Conservation (phyloP, 2,329 filamentous ascomycete species). For the Fusarium kyushuense region DNA sequence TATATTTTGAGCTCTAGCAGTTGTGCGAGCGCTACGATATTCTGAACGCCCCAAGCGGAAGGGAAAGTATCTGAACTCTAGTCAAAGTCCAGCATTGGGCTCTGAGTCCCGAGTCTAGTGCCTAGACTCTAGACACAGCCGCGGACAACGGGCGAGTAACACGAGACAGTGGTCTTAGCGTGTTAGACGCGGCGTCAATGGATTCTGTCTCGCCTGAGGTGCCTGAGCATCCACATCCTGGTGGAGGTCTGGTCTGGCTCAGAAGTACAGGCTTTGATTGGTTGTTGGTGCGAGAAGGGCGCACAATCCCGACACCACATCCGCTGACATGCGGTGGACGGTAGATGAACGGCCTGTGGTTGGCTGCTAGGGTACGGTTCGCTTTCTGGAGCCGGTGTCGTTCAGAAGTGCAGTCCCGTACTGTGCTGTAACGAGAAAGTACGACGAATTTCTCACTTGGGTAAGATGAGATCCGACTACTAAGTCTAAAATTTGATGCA, state of each 20-base stretch:
- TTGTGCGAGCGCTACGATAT: conserved; percentile 5
- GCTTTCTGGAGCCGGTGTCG: conserved; percentile 23
- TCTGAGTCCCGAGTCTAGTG: conserved; percentile 21
- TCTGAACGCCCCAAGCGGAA: conserved; percentile 24
- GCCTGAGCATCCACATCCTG: conserved; percentile 31
- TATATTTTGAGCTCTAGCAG: background rate
- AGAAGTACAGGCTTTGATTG: conserved; percentile 33
- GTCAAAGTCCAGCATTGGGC: conserved; percentile 8
- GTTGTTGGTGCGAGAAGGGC: conserved; percentile 34
- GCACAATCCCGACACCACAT: conserved; percentile 45
- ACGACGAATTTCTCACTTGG: background rate
- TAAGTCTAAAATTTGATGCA: background rate
- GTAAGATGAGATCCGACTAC: too few relatives aligned
- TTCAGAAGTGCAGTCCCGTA: background rate
- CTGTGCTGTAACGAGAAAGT: too few relatives aligned
- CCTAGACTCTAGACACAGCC: conserved; percentile 43
- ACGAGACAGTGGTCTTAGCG: conserved; percentile 49
- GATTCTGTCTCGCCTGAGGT: conserved; percentile 45
- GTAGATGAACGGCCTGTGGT: conserved; percentile 29
- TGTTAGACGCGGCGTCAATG: conserved; percentile 52
- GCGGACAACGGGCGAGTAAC: conserved; percentile 47
- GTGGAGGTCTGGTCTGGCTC: conserved; percentile 12
- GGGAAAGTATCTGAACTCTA: conserved; percentile 17
- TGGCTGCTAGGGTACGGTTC: conserved; percentile 21
- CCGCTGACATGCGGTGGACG: conserved; percentile 39